Conservation (phyloP, 306 rosid species). For the Trifolium subterraneum region DNA sequence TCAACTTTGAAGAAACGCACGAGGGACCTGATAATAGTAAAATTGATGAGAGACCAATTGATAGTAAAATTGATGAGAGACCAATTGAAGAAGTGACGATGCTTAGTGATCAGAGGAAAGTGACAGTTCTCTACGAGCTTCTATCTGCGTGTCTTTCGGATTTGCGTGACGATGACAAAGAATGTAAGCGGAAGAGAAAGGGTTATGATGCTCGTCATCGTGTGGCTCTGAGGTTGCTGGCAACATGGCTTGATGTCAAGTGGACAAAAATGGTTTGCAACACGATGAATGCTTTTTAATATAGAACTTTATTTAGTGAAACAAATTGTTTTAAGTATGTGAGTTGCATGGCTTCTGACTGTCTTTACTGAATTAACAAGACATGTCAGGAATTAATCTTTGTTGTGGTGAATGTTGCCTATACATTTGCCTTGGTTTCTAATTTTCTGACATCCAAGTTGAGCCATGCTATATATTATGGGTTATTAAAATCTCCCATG, state of each 20-base stretch:
- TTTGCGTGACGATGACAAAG: slow-evolving; percentile 52
- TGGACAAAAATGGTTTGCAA: slow-evolving; percentile 84
- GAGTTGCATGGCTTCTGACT: slow-evolving; percentile 9
- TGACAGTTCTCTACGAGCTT: slow-evolving; percentile 79
- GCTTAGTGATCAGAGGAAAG: slow-evolving; percentile 80
- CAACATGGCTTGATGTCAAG: slow-evolving; percentile 89
- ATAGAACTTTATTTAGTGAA: slow-evolving; percentile 26
- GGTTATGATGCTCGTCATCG: slow-evolving; percentile 95
- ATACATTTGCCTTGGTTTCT: slow-evolving; percentile 25
- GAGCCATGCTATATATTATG: slow-evolving; percentile 4
- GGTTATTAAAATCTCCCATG: slow-evolving; percentile 12
- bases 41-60: slow-evolving; percentile 59
- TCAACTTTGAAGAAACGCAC: slow-evolving; percentile 41
- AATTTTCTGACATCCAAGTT: slow-evolving; percentile 22
- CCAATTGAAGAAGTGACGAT: slow-evolving; percentile 68
- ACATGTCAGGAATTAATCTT: slow-evolving; percentile 23
- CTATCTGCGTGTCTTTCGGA: slow-evolving; percentile 83
- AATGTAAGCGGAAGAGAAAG: slow-evolving; percentile 62
- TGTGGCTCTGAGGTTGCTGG: slow-evolving; percentile 70
- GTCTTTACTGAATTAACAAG: slow-evolving; percentile 28
- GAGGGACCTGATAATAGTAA: slow-evolving; percentile 40
- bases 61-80: slow-evolving; percentile 50
- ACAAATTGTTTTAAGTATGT: slow-evolving; percentile 24
- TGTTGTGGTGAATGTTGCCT: slow-evolving; percentile 20
- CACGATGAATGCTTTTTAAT: slow-evolving; percentile 33